Evolutionary conservation across 1,139 yeast species (phyloP).

Genomic region (Candida frijolesensis): DNA sequence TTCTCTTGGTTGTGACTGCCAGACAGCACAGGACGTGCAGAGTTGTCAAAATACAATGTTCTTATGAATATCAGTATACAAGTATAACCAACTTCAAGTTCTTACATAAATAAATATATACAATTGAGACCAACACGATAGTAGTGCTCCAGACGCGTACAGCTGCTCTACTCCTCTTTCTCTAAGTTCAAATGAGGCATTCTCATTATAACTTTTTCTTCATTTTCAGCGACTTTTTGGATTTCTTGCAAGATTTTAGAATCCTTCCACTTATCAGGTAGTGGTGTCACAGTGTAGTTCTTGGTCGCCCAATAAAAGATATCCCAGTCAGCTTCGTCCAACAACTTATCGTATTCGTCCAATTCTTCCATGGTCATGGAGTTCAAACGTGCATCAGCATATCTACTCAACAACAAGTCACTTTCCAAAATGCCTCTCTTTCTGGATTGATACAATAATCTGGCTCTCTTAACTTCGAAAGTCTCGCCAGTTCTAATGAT

Average conservation of each 20-base stretch:
- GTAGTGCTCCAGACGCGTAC: not conserved
- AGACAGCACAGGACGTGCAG: too few relatives aligned
- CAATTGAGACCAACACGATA: not conserved
- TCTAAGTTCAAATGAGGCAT: conserved; percentile 65
- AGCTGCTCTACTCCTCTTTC: not conserved
- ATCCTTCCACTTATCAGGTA: conserved; percentile 83
- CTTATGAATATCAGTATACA: too few relatives aligned
- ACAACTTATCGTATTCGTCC: conserved; percentile 79
- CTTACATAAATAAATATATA: not conserved
- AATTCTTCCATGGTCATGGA: conserved; percentile 65
- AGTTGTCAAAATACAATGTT: too few relatives aligned
- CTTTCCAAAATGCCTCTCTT: conserved; percentile 96
- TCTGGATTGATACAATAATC: conserved; percentile 87
- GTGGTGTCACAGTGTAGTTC: conserved; percentile 75
- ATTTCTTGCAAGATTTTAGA: conserved; percentile 64
- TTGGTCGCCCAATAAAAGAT: conserved; percentile 96
- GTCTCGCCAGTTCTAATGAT: conserved; percentile 73
- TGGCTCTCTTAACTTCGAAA: conserved; percentile 76
- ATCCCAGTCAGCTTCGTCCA: conserved; percentile 98
- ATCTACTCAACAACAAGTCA: conserved; percentile 80
- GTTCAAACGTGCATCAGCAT: conserved; percentile 74
- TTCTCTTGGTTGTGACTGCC: too few relatives aligned
- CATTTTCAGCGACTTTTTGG: conserved; percentile 75
- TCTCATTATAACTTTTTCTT: conserved; percentile 70
- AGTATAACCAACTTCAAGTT: too few relatives aligned